Percentiles rank a stretch among this genome's conserved stretches.
These are phyloP conservation scores for Didymella segeticola DNA, from an alignment of 2,329 filamentous ascomycete species.

Conservation along the genomic window DNA sequence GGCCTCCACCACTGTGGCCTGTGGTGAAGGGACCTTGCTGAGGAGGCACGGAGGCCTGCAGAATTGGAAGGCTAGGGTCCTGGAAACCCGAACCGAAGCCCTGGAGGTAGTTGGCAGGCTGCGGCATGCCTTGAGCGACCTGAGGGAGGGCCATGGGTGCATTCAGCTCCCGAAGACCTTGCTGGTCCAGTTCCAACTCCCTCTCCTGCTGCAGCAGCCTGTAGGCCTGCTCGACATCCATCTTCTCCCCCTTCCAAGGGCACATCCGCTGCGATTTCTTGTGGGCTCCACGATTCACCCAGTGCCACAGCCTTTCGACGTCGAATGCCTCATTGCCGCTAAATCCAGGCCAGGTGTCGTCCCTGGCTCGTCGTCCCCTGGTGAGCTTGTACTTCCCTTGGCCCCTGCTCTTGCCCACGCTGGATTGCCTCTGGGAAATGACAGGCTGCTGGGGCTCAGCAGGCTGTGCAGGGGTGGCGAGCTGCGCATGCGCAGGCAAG, in stretches of 20 bases:
- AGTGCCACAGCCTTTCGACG: background rate
- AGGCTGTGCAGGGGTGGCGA: background rate
- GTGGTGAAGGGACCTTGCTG: background rate
- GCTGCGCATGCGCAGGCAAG: background rate
- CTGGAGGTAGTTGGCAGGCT: background rate
- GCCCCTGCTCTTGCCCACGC: too few relatives aligned
- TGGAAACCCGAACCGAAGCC: background rate
- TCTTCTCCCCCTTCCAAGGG: background rate
- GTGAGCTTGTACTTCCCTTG: background rate
- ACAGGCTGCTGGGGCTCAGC: background rate
- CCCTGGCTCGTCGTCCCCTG: background rate
- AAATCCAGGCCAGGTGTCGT: background rate
- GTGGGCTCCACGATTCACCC: background rate
- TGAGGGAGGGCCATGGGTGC: background rate
- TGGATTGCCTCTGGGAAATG: too few relatives aligned
- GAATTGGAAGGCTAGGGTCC: background rate
- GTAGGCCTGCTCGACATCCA: background rate
- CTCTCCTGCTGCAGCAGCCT: background rate
- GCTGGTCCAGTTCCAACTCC: too few relatives aligned
- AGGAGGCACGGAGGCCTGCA: background rate
- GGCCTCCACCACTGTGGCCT: background rate
- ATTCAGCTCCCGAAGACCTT: too few relatives aligned
- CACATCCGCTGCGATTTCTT: background rate
- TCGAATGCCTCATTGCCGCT: background rate
- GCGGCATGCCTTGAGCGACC: background rate